Conservation (phyloP, 495 filamentous ascomycete species). For the Cercophora newfieldiana region DNA sequence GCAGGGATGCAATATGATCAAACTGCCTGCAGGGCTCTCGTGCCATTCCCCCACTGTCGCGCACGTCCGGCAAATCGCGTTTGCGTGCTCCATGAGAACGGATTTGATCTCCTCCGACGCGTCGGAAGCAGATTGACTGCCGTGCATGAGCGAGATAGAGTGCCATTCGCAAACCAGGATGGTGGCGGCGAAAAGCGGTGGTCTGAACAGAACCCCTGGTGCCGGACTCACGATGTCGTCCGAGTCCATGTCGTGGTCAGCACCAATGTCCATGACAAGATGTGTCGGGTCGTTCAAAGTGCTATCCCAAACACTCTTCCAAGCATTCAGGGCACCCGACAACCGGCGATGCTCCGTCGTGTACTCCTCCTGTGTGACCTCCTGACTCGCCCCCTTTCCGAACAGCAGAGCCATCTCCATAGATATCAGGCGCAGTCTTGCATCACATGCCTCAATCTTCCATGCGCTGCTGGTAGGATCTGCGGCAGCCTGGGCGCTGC, state of each 20-base stretch:
- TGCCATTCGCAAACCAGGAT: constrained; percentile 75
- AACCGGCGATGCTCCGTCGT: constrained; percentile 59
- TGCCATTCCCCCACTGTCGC: constrained; percentile 76
- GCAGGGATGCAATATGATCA: constrained; percentile 73
- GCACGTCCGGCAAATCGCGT: constrained; percentile 71
- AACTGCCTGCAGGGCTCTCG: constrained; percentile 63
- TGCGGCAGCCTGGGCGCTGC: constrained; percentile 54
- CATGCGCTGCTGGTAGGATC: constrained; percentile 64
- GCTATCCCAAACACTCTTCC: constrained; percentile 59
- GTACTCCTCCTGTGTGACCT: constrained; percentile 67
- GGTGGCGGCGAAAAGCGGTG: constrained; percentile 69
- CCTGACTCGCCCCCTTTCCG: constrained; percentile 63
- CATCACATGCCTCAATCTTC: constrained; percentile 65
- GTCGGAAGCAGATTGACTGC: constrained; percentile 63
- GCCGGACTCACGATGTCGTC: constrained; percentile 72
- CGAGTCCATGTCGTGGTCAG: constrained; percentile 49
- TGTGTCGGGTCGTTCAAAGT: constrained; percentile 57
- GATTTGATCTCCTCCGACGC: constrained; percentile 50
- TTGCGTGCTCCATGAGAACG: constrained; percentile 60
- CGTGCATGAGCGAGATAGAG: constrained; percentile 76
- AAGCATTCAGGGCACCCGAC: constrained; percentile 51
- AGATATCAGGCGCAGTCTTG: constrained; percentile 70
- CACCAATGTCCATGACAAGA: constrained; percentile 59
- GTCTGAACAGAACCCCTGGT: constrained; percentile 64
- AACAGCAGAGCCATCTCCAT: constrained; percentile 80